These are phyloP conservation scores for Aegilops sharonensis DNA, from an alignment of 176 grass and related monocot species.

Conservation along the genomic window DNA sequence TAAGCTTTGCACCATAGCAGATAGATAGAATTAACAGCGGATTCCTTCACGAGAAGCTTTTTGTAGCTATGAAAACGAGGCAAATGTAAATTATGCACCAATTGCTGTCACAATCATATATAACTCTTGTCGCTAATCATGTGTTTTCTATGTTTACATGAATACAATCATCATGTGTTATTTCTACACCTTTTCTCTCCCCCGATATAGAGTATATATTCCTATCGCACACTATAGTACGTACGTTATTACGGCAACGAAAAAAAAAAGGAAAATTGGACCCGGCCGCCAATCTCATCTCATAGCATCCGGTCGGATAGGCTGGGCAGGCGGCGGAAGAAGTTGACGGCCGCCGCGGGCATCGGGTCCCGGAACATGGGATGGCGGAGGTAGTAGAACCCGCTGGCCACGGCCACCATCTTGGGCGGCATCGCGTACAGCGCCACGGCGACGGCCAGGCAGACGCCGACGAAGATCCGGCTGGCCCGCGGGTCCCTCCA, in stretches of 20 bases:
- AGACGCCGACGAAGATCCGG: constrained; percentile 86
- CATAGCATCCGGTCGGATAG: constrained; percentile 82
- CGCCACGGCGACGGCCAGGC: constrained; percentile 70
- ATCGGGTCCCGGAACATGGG: constrained; percentile 96
- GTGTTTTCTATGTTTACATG: neutral
- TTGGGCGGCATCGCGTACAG: constrained; percentile 82
- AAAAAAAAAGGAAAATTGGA: neutral
- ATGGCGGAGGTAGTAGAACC: constrained; percentile 97
- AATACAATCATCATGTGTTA: constrained; percentile 17
- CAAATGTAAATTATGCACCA: constrained; percentile 47
- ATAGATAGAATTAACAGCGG: constrained; percentile 54
- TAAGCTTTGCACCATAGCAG: constrained; percentile 51
- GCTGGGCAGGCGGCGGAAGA: constrained; percentile 94
- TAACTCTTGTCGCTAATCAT: constrained; percentile 14
- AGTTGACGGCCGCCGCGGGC: constrained; percentile 84
- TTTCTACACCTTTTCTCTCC: constrained; percentile 1
- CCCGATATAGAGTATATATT: neutral
- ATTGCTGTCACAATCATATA: constrained; percentile 38
- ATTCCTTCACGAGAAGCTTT: constrained; percentile 61
- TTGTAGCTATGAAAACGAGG: constrained; percentile 45
- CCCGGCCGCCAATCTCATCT: neutral
- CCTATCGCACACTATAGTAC: neutral
- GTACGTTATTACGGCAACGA: constrained; percentile 21
- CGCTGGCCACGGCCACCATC: constrained; percentile 90
- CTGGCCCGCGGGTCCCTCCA: constrained; percentile 96